Evolutionary conservation across 257 asterid species (phyloP).

Genomic region (Solanum tacnaense): DNA sequence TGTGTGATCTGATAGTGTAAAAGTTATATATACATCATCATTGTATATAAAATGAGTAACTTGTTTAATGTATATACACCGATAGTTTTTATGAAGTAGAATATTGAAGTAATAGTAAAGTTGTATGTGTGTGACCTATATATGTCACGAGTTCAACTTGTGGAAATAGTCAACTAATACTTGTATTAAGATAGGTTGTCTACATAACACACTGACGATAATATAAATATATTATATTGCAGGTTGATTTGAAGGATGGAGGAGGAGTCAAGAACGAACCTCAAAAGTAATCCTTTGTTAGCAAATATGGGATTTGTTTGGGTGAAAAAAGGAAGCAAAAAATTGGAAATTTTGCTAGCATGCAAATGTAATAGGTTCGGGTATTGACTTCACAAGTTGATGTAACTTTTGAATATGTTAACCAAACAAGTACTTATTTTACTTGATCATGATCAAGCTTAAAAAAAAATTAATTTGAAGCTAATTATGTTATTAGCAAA

Average conservation of each 20-base stretch:
- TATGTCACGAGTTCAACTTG: background rate
- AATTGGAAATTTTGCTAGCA: slow-evolving; percentile 1
- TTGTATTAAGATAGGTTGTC: too few species aligned
- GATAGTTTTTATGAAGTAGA: background rate
- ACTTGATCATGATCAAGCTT: background rate
- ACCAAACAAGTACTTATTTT: background rate
- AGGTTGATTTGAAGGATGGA: background rate
- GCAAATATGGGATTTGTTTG: background rate
- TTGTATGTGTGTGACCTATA: background rate
- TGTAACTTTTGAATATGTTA: slow-evolving; percentile 9
- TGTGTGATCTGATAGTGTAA: background rate
- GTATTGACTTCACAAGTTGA: slow-evolving; percentile 55
- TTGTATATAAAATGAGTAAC: too few species aligned
- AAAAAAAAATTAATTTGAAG: background rate
- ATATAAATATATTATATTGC: background rate
- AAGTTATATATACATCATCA: background rate
- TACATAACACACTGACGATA: background rate
- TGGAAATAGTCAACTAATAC: background rate
- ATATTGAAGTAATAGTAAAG: background rate
- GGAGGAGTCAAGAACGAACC: slow-evolving; percentile 92
- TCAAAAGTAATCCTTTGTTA: slow-evolving; percentile 26
- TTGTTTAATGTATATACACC: background rate
- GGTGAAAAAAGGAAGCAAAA: background rate
- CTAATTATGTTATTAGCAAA: background rate
- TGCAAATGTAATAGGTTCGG: slow-evolving; percentile 59